Evolutionary conservation across 2,329 filamentous ascomycete species (phyloP).

Genomic region (Sclerotiophoma versabilis): DNA sequence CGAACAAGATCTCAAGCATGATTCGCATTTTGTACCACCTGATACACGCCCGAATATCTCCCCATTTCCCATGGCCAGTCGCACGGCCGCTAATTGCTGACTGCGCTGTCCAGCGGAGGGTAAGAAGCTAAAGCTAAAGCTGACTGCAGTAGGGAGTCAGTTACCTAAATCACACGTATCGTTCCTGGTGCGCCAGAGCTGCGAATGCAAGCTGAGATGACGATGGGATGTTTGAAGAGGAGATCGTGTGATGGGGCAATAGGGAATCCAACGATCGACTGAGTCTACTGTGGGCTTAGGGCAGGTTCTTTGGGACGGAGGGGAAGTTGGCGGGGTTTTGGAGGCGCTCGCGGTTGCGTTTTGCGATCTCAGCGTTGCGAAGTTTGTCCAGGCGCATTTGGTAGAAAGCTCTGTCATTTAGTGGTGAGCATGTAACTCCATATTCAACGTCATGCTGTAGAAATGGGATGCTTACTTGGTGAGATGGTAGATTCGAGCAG

Average conservation of each 20-base stretch:
- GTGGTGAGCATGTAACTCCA: not conserved
- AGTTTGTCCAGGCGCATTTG: slow-evolving; percentile 83
- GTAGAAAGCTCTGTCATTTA: slow-evolving; percentile 73
- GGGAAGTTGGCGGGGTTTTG: slow-evolving; percentile 83
- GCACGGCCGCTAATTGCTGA: slow-evolving; percentile 44
- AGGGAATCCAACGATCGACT: not conserved
- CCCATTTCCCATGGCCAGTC: slow-evolving; percentile 18
- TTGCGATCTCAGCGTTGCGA: slow-evolving; percentile 78
- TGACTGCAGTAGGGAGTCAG: slow-evolving; percentile 30
- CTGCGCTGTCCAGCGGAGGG: slow-evolving; percentile 29
- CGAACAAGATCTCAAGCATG: slow-evolving; percentile 17
- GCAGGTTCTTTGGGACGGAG: slow-evolving; percentile 73
- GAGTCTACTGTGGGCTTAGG: too few species aligned
- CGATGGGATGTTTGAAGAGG: not conserved
- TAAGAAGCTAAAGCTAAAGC: slow-evolving; percentile 29
- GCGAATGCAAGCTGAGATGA: slow-evolving; percentile 6
- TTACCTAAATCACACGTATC: not conserved
- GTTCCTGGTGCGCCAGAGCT: not conserved
- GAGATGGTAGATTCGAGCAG: slow-evolving; percentile 81
- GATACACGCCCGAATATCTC: slow-evolving; percentile 21
- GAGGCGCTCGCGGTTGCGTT: slow-evolving; percentile 79
- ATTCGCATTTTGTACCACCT: slow-evolving; percentile 23
- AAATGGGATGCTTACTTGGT: slow-evolving; percentile 66
- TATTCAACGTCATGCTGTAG: not conserved
- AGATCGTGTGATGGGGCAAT: not conserved